Evolutionary conservation across 2,329 filamentous ascomycete genomes (phyloP).

Genomic region (Davidsoniella australis): DNA sequence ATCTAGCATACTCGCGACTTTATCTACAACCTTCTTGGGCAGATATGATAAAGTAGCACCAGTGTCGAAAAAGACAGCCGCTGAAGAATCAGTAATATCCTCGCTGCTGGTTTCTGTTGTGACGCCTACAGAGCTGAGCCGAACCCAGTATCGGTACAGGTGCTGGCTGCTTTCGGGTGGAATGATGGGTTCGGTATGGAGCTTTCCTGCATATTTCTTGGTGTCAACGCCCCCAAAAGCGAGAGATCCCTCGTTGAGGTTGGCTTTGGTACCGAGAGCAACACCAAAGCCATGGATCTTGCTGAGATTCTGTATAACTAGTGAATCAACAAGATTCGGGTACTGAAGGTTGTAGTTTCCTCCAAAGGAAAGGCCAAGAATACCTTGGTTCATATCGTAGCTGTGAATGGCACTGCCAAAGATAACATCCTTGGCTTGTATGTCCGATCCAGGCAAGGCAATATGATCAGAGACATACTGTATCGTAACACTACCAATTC

Average conservation of each 20-base stretch:
- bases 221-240: conserved; percentile 32
- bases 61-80: conserved; percentile 42
- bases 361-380: conserved; percentile 20
- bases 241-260: conserved; percentile 17
- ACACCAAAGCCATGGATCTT: conserved; percentile 19
- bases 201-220: conserved; percentile 25
- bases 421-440: conserved; percentile 16
- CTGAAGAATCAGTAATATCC: conserved; percentile 18
- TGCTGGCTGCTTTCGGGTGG: conserved; percentile 16
- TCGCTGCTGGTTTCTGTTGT: conserved; percentile 16
- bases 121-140: conserved; percentile 22
- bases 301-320: conserved; percentile 17
- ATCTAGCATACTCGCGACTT: conserved; percentile 27
- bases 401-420: conserved; percentile 19
- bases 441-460: conserved; percentile 16
- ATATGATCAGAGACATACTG: conserved; percentile 19
- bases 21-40: conserved; percentile 35
- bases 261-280: conserved; percentile 19
- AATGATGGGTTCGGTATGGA: conserved; percentile 18
- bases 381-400: conserved; percentile 18
- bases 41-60: conserved; percentile 52
- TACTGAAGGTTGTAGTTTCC: conserved; percentile 17
- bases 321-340: conserved; percentile 18
- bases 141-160: conserved; percentile 24
- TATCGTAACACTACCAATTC: conserved; percentile 18